These are phyloP conservation scores for Sclerotinia sclerotiorum DNA, from an alignment of 2,329 filamentous ascomycete species.

Conservation along the genomic window DNA sequence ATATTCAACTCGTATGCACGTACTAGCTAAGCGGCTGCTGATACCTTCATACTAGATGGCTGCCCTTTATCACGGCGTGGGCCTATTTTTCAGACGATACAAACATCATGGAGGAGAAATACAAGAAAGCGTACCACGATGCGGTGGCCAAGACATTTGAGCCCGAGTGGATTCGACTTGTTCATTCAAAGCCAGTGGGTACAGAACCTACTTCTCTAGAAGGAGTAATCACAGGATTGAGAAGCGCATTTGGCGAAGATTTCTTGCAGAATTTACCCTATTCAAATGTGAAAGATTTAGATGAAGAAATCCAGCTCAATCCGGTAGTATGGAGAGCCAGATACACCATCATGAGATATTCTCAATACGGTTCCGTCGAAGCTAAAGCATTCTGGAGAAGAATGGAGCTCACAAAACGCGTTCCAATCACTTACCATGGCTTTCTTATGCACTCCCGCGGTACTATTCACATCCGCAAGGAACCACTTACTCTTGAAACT, in stretches of 20 bases:
- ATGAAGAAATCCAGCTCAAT: slow-evolving; percentile 5
- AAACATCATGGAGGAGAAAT: slow-evolving; percentile 8
- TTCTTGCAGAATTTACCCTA: not conserved
- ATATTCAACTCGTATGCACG: no score
- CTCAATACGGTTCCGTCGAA: slow-evolving; percentile 14
- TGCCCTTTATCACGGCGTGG: slow-evolving; percentile 19
- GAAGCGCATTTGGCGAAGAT: slow-evolving; percentile 1
- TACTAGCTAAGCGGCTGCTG: not conserved
- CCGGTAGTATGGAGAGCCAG: slow-evolving; percentile 13
- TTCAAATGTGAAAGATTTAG: not conserved
- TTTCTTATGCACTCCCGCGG: slow-evolving; percentile 23
- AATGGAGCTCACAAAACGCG: slow-evolving; percentile 16
- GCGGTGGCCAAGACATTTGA: slow-evolving; percentile 13
- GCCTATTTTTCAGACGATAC: slow-evolving; percentile 7
- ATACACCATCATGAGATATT: slow-evolving; percentile 13
- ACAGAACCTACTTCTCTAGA: not conserved
- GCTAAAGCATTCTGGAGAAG: slow-evolving; percentile 22
- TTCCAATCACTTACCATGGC: slow-evolving; percentile 20
- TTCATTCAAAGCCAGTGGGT: not conserved
- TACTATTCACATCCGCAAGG: slow-evolving; percentile 10
- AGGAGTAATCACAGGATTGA: not conserved
- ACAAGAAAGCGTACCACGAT: not conserved
- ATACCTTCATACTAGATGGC: slow-evolving; percentile 3
- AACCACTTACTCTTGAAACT: slow-evolving; percentile 1
- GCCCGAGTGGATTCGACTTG: slow-evolving; percentile 11